Evolutionary conservation across 1,284 basidiomycete species (phyloP).

Genomic region (Somion occarium): DNA sequence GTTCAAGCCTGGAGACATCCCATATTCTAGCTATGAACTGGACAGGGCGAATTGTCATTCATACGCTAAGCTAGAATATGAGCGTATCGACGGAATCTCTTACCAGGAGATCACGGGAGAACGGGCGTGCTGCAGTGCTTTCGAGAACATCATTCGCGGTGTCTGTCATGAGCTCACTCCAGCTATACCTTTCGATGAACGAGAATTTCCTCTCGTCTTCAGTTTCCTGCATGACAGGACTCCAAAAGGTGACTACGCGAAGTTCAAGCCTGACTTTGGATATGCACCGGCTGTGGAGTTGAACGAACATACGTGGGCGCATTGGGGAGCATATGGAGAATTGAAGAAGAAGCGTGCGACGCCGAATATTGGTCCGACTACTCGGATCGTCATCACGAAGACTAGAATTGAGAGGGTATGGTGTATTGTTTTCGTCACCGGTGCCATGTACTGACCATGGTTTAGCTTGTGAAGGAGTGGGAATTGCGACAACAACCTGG

Average conservation of each 20-base stretch:
- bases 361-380: neutral
- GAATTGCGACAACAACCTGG: neutral
- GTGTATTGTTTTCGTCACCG: neutral
- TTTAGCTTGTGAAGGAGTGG: neutral
- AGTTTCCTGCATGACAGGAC: neutral
- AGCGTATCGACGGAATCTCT: neutral
- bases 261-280: conserved; percentile 5
- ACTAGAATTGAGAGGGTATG: neutral
- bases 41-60: too few relatives aligned
- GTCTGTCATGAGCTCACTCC: too few relatives aligned
- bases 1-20: conserved; percentile 4
- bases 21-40: neutral
- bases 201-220: neutral
- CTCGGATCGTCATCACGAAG: neutral
- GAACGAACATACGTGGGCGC: neutral
- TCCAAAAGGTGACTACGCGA: neutral
- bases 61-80: neutral
- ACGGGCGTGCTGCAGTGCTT: neutral
- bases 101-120: neutral
- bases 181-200: neutral
- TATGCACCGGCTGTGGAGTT: neutral
- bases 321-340: neutral
- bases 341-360: conserved; percentile 1
- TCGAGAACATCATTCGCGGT: neutral
- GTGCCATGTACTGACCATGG: neutral